Evolutionary conservation across 805 yeast species (phyloP), one percentile per base, ranked within the genome.

Genomic region (Brettanomyces anomalus): DNA sequence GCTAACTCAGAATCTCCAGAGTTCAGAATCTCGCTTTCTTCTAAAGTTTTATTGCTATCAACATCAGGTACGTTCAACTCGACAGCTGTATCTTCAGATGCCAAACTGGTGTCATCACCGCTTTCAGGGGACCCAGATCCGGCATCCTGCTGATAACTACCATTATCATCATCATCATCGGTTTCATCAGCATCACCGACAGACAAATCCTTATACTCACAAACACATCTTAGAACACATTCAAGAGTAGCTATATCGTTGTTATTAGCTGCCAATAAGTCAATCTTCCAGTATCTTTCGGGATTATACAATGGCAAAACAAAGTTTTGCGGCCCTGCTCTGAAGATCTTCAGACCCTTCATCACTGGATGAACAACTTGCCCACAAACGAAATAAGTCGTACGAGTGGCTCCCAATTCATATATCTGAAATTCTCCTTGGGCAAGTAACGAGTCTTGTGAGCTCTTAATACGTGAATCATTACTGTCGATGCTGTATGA

Each of bases 281-380:
- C 31, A 11, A 36, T n/a, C 45, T 70, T 70, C 95, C 94, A 85
- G 58, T 77, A 83, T 51, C 90, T 64, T 48, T 78, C 81, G 0
- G 94, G 94, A 51, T 83, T 84, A 21, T 76, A 76, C 44, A 85
- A 68, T 0, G 87, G 80, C 15, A 85, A 56, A 2, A 81, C 67
- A 50, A 80, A 81, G 50, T 71, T 73, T 40, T 66, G 66, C 38
- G 45, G 48, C 18, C 65, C 62, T 10, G 72, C 67, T 50, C 84
- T 64, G 46, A 82, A 58, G 2, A 85, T 67, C 50, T 77, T 74
- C 42, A 81, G 58, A 46, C 71, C 74, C 3, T 87, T 85, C 41
- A 85, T 62, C 13, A 85, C 72, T 4, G 95, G 94, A 54, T 84
- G 84, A 2, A 84, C 74, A 33, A 85, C 74, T 4, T 77, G 67